Evolutionary conservation across 2,329 filamentous ascomycete species (phyloP).

Genomic region (Zasmidium citrigriseum): DNA sequence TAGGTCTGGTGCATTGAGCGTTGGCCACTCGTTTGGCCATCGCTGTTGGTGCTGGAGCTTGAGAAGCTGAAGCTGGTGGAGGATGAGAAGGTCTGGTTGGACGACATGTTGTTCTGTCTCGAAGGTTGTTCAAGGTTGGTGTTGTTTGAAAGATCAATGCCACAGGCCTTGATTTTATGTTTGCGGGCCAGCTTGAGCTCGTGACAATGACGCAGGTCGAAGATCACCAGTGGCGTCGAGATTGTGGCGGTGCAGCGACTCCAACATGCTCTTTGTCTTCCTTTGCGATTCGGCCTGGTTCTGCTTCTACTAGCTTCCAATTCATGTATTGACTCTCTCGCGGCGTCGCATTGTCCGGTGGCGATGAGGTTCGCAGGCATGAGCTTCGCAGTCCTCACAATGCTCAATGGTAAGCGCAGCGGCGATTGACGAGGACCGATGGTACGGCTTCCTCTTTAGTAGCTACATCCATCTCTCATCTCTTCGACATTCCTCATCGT

Average conservation of each 20-base stretch:
- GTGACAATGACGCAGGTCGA: not conserved
- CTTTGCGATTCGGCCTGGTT: not conserved
- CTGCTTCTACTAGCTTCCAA: not conserved
- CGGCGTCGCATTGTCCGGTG: not conserved
- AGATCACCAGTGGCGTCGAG: conserved; percentile 4
- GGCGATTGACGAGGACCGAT: not conserved
- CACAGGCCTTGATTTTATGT: not conserved
- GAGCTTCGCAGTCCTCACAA: not conserved
- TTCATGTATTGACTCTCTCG: not conserved
- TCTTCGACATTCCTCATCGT: no score
- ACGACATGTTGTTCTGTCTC: conserved; percentile 2
- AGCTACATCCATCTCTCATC: not conserved
- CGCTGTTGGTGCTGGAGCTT: conserved; percentile 26
- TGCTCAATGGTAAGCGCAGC: not conserved
- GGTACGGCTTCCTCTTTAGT: not conserved
- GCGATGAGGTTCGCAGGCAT: no score
- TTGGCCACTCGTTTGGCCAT: conserved; percentile 26
- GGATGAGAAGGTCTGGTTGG: conserved; percentile 18
- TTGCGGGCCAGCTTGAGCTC: conserved; percentile 1
- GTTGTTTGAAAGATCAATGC: not conserved
- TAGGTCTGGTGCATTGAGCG: conserved; percentile 25
- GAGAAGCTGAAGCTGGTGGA: conserved; percentile 25
- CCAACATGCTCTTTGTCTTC: not conserved
- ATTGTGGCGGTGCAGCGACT: not conserved
- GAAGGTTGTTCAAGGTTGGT: not conserved